phyloP scores from a whole-genome alignment of 2,329 filamentous ascomycete species.

The Hirsutella minnesotensis region DNA sequence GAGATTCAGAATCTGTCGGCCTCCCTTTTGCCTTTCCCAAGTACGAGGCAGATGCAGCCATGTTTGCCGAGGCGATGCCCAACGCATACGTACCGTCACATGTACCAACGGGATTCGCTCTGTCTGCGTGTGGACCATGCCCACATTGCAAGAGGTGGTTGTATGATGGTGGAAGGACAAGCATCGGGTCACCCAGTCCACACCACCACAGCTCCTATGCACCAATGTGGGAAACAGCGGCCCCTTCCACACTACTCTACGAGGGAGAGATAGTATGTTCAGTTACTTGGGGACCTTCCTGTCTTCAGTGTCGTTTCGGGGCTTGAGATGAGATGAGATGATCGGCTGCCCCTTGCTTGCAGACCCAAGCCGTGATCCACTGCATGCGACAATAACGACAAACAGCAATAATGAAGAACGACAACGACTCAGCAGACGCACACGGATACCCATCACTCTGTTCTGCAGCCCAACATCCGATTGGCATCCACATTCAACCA shows the following conservation, averaged over 20 bases:
- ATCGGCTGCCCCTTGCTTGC: conserved; percentile 5
- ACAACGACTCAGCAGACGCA: background rate
- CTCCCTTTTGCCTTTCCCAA: background rate
- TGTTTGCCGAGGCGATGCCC: background rate
- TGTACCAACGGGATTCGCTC: background rate
- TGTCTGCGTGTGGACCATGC: background rate
- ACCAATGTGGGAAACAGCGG: background rate
- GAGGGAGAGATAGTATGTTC: conserved; percentile 1
- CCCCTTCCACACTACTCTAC: background rate
- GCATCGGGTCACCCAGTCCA: background rate
- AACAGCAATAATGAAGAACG: background rate
- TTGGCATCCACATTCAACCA: conserved; percentile 2
- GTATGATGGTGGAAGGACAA: background rate
- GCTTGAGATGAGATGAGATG: conserved; percentile 4
- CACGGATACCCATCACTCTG: background rate
- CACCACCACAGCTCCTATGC: background rate
- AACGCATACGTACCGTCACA: background rate
- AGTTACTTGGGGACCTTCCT: background rate
- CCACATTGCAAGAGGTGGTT: too few species aligned
- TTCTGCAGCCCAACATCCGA: conserved; percentile 1
- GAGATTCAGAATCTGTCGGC: background rate
- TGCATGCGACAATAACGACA: background rate
- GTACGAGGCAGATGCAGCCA: background rate
- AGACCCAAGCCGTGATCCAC: background rate
- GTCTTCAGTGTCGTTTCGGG: conserved; percentile 2